Evolutionary conservation across 108 stramenopile species (phyloP).

Genomic region (Fistulifera pelliculosa): DNA sequence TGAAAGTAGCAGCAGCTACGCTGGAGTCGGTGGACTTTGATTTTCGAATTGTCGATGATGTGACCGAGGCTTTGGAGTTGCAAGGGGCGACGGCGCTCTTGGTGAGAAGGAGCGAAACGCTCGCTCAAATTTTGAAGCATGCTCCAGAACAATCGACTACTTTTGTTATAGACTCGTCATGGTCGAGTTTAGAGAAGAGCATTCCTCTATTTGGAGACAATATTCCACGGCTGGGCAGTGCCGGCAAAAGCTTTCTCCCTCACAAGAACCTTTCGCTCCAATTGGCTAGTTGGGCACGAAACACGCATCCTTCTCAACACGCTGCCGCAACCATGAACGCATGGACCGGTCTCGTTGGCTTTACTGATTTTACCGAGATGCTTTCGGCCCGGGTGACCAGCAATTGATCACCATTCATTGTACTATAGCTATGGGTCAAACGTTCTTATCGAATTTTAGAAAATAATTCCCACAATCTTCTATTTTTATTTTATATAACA

Average conservation of each 20-base stretch:
- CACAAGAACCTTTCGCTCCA: not conserved
- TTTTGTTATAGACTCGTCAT: slow-evolving; percentile 5
- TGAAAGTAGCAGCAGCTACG: not conserved
- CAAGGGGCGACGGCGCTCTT: not conserved
- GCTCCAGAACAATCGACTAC: slow-evolving; percentile 2
- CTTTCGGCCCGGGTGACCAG: too few relatives aligned
- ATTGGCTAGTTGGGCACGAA: not conserved
- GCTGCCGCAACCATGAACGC: slow-evolving; percentile 11
- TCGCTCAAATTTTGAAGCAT: not conserved
- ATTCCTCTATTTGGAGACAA: slow-evolving; percentile 8
- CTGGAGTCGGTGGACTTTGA: not conserved
- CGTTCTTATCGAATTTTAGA: too few relatives aligned
- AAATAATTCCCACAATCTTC: too few relatives aligned
- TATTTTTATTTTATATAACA: too few relatives aligned
- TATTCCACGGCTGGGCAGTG: slow-evolving; percentile 4
- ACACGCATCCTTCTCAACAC: not conserved
- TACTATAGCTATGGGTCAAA: too few relatives aligned
- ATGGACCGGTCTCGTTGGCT: slow-evolving; percentile 3
- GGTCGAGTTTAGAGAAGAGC: not conserved
- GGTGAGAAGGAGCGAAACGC: not conserved
- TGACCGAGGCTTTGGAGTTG: not conserved
- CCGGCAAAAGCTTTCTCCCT: slow-evolving; percentile 1
- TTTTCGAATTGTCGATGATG: not conserved
- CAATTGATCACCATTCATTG: too few relatives aligned
- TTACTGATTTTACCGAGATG: too few relatives aligned